A percentile compares a stretch with the other conserved stretches of the same genome.
Evolutionary conservation across 2,329 filamentous ascomycete species (phyloP).

Genomic region (Chalaropsis thielavioides): DNA sequence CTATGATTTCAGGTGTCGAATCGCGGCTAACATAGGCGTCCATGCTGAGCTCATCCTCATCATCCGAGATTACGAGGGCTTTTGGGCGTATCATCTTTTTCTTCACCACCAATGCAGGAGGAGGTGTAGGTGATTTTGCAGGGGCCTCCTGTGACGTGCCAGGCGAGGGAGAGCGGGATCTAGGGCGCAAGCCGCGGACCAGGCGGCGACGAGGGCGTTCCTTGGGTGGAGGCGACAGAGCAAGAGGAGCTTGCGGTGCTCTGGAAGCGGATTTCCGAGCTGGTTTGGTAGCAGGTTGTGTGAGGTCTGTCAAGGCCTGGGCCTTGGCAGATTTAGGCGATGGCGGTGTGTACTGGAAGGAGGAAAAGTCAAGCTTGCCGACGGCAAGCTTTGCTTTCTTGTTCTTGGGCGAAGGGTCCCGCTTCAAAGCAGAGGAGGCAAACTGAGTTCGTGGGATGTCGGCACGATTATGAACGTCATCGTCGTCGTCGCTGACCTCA

Average conservation of each 20-base stretch:
- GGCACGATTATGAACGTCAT: constrained; percentile 42
- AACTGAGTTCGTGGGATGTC: constrained; percentile 50
- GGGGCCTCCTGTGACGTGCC: background rate
- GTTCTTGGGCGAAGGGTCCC: background rate
- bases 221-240: background rate
- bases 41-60: constrained; percentile 30
- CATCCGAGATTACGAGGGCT: constrained; percentile 24
- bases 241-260: background rate
- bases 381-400: constrained; percentile 11
- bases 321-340: constrained; percentile 12
- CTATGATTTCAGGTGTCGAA: constrained; percentile 17
- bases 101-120: constrained; percentile 2
- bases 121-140: background rate
- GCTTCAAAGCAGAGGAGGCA: constrained; percentile 17
- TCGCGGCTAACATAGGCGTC: constrained; percentile 20
- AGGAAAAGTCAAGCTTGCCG: constrained; percentile 10
- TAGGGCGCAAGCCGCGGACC: constrained; percentile 19
- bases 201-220: constrained; percentile 13
- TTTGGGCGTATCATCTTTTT: constrained; percentile 7
- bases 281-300: background rate
- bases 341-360: constrained; percentile 14
- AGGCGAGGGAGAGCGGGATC: constrained; percentile 17
- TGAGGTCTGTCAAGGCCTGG: constrained; percentile 3
- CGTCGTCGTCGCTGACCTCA: constrained; percentile 33
- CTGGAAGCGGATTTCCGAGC: background rate